Percentiles rank a stretch among this genome's conserved stretches.
Evolutionary conservation across 1,284 basidiomycete genomes (phyloP).

Genomic region (Irpex sp.): DNA sequence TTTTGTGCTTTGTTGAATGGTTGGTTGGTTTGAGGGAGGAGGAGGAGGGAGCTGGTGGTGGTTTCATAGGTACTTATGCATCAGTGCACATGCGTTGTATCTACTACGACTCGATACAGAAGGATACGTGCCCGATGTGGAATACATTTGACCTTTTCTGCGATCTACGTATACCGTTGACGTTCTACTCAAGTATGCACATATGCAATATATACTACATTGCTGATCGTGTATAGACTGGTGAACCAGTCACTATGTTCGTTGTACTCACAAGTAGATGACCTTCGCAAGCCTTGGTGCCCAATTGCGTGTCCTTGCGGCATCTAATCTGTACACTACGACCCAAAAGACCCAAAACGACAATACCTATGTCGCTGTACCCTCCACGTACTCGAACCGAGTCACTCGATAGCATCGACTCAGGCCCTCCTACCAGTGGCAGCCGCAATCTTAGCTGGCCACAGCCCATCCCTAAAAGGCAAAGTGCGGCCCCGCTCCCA

Average conservation of each 20-base stretch:
- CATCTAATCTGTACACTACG: no score
- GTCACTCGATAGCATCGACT: background rate
- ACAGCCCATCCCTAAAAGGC: background rate
- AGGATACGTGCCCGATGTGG: no score
- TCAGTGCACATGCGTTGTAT: no score
- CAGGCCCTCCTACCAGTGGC: constrained; percentile 44
- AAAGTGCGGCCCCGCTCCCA: background rate
- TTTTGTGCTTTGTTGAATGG: background rate
- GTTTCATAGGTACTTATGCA: no score
- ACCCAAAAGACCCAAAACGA: background rate
- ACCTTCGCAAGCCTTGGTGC: no score
- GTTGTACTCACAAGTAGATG: constrained; percentile 51
- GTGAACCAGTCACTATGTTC: no score
- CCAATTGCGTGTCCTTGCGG: no score
- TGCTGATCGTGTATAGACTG: no score
- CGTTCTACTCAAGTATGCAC: no score
- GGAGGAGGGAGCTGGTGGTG: no score
- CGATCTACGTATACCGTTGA: background rate
- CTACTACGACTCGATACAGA: no score
- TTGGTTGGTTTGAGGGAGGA: background rate
- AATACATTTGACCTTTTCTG: background rate
- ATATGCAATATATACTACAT: no score
- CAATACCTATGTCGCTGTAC: background rate
- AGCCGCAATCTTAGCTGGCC: background rate
- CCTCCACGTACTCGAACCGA: background rate